Conservation (phyloP, 768 basidiomycete genomes). For the Clavaria fumosa region DNA sequence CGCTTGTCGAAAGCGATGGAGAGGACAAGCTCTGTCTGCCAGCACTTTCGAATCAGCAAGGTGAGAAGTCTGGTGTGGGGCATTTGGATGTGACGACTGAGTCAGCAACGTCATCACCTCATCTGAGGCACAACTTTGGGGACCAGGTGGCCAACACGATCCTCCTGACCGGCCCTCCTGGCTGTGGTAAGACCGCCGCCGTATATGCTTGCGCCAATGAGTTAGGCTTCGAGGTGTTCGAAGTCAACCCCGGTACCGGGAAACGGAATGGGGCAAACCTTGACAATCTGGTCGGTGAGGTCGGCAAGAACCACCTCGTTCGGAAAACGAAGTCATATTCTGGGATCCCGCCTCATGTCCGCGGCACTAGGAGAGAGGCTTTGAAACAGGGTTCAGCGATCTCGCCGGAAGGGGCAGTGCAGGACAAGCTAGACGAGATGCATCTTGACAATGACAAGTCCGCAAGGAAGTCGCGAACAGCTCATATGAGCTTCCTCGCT, state of each 20-base stretch:
- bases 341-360: neutral
- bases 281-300: conserved; percentile 74
- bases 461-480: conserved; percentile 7
- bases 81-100: neutral
- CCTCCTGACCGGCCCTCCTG: conserved; percentile 67
- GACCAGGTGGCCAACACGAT: conserved; percentile 70
- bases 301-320: conserved; percentile 85
- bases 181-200: conserved; percentile 81
- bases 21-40: conserved; percentile 26
- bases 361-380: conserved; percentile 1
- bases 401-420: neutral
- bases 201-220: conserved; percentile 92
- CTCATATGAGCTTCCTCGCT: conserved; percentile 3
- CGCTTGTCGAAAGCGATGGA: conserved; percentile 17
- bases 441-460: conserved; percentile 1
- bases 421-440: neutral
- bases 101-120: neutral
- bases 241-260: conserved; percentile 93
- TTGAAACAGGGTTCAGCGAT: neutral
- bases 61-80: neutral
- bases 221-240: conserved; percentile 91
- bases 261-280: conserved; percentile 69
- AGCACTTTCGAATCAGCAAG: too few species aligned
- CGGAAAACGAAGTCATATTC: conserved; percentile 16
- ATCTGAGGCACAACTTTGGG: conserved; percentile 17